These are phyloP conservation scores for Alternaria infectoria DNA, from an alignment of 2,329 filamentous ascomycete species.

Conservation along the genomic window DNA sequence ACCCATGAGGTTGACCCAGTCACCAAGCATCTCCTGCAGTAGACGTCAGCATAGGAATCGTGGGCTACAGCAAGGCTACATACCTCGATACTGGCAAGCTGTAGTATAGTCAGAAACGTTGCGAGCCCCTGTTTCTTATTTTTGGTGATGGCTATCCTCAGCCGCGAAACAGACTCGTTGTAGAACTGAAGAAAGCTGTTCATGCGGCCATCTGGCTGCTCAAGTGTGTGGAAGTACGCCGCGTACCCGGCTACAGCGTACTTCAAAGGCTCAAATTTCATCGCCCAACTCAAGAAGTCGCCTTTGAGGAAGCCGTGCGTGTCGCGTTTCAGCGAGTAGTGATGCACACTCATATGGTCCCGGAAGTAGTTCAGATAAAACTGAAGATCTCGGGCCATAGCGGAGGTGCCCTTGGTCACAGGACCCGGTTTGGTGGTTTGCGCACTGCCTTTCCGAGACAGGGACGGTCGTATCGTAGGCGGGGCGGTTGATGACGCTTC, in stretches of 20 bases:
- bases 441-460: constrained; percentile 44
- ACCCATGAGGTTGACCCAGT: constrained; percentile 92
- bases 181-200: constrained; percentile 88
- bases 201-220: constrained; percentile 73
- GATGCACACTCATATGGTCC: constrained; percentile 78
- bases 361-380: constrained; percentile 81
- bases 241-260: constrained; percentile 89
- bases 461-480: constrained; percentile 31
- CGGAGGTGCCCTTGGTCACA: constrained; percentile 15
- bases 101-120: constrained; percentile 84
- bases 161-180: constrained; percentile 80
- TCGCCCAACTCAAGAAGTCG: constrained; percentile 73
- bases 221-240: constrained; percentile 81
- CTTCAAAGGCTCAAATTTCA: constrained; percentile 79
- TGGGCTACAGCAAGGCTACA: constrained; percentile 21
- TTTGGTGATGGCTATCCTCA: constrained; percentile 73
- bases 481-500: constrained; percentile 52
- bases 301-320: constrained; percentile 74
- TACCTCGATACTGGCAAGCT: constrained; percentile 93
- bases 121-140: constrained; percentile 74
- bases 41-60: constrained; percentile 9
- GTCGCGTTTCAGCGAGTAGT: constrained; percentile 80
- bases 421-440: constrained; percentile 29
- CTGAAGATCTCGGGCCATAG: constrained; percentile 70
- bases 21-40: constrained; percentile 84